Evolutionary conservation across 2,329 filamentous ascomycete genomes (phyloP).

Genomic region (Myriangium duriaei): DNA sequence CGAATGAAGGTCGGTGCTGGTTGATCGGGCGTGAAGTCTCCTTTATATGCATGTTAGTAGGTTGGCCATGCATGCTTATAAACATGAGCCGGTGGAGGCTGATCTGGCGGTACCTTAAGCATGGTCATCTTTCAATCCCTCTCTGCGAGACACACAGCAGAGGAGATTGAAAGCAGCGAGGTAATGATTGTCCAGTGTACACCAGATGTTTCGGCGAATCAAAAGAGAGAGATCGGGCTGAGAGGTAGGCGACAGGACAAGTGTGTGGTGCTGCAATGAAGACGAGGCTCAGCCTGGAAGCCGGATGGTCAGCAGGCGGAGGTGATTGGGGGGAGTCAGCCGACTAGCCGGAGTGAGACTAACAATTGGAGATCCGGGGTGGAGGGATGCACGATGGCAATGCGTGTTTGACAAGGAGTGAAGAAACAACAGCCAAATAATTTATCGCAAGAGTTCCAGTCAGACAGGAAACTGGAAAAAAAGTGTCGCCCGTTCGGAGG

Average conservation of each 20-base stretch:
- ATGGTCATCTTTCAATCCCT: not conserved
- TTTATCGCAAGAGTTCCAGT: not conserved
- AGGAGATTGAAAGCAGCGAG: not conserved
- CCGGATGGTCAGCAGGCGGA: too few relatives aligned
- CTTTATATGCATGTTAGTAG: too few relatives aligned
- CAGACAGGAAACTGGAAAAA: not conserved
- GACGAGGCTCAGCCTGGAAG: not conserved
- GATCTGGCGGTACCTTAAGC: not conserved
- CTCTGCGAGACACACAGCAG: not conserved
- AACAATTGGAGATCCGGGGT: not conserved
- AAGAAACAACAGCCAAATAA: not conserved
- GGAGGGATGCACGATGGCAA: not conserved
- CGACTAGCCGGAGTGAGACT: not conserved
- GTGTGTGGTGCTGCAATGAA: not conserved
- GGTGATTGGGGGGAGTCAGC: not conserved
- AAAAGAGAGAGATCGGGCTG: not conserved
- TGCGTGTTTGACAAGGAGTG: not conserved
- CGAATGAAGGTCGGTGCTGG: slow-evolving; percentile 41
- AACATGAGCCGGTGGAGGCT: too few relatives aligned
- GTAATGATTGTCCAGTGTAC: not conserved
- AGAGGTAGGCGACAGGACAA: not conserved
- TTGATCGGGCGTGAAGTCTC: slow-evolving; percentile 31
- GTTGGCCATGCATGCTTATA: too few relatives aligned
- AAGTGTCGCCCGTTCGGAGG: not conserved
- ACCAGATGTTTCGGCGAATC: not conserved